Percentiles rank a stretch among this genome's conserved stretches.
Evolutionary conservation across 306 rosid species (phyloP).

Genomic region (Lithocarpus polystachyus): DNA sequence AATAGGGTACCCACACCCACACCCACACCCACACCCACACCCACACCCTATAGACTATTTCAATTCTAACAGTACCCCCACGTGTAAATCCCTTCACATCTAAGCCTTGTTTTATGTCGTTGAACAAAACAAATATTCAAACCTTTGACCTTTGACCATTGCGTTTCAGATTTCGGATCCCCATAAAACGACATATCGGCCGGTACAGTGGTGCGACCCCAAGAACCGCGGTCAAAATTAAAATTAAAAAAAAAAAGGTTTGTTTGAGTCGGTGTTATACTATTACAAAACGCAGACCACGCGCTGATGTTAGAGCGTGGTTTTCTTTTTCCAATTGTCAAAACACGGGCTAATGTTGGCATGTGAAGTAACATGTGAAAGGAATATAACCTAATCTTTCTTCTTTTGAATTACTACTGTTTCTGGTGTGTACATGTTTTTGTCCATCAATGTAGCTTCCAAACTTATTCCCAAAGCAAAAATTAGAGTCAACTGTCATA

Average conservation of each 20-base stretch:
- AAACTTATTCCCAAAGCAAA: slow-evolving; percentile 16
- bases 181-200: slow-evolving; percentile 28
- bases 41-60: not conserved
- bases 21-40: too few species aligned
- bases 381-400: slow-evolving; percentile 5
- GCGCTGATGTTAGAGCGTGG: not conserved
- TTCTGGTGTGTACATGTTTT: not conserved
- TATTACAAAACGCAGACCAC: not conserved
- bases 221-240: slow-evolving; percentile 14
- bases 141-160: slow-evolving; percentile 43
- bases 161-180: slow-evolving; percentile 22
- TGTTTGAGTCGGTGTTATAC: slow-evolving; percentile 23
- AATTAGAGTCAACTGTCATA: not conserved
- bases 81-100: not conserved
- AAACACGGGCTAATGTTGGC: not conserved
- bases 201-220: not conserved
- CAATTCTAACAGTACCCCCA: not conserved
- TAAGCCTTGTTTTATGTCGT: slow-evolving; percentile 22
- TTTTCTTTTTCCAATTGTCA: too few species aligned
- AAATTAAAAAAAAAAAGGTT: too few species aligned
- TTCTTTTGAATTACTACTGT: not conserved
- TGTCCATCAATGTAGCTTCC: not conserved
- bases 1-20: not conserved
- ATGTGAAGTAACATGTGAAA: slow-evolving; percentile 14
- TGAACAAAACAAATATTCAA: slow-evolving; percentile 30